A percentile compares a stretch with the other conserved stretches of the same genome.
Evolutionary conservation across 2,329 filamentous ascomycete genomes (phyloP).

Genomic region (Microdochium nivale): DNA sequence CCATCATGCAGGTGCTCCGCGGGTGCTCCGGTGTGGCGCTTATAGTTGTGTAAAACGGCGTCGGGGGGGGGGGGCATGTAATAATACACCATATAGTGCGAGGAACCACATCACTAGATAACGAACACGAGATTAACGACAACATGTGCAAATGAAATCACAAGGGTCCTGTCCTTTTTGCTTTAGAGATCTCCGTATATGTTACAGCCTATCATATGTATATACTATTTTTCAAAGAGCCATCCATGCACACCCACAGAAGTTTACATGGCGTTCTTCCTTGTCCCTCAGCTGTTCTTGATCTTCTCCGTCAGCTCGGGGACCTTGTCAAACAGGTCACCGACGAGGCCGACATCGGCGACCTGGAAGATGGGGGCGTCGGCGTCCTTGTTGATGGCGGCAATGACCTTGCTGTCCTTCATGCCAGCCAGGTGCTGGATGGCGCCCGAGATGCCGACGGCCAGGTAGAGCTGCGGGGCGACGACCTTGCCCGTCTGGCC

Average conservation of each 20-base stretch:
- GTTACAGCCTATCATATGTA: slow-evolving; percentile 9
- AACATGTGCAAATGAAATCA: not conserved
- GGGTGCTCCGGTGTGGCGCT: no score
- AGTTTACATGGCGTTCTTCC: no score
- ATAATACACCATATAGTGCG: not conserved
- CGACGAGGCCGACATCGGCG: slow-evolving; percentile 90
- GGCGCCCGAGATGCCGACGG: slow-evolving; percentile 90
- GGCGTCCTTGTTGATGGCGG: slow-evolving; percentile 94
- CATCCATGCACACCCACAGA: not conserved
- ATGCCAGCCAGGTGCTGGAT: slow-evolving; percentile 98
- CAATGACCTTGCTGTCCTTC: slow-evolving; percentile 99
- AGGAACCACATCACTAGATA: no score
- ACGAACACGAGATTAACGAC: no score
- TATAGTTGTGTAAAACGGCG: no score
- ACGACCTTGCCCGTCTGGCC: slow-evolving; percentile 99
- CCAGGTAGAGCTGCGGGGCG: slow-evolving; percentile 89
- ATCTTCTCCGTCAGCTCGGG: slow-evolving; percentile 95
- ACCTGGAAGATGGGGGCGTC: slow-evolving; percentile 98
- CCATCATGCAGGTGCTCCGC: no score
- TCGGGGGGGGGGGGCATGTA: no score
- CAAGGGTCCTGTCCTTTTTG: slow-evolving; percentile 1
- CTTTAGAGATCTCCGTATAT: slow-evolving; percentile 3
- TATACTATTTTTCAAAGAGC: slow-evolving; percentile 7
- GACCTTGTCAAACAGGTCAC: slow-evolving; percentile 91
- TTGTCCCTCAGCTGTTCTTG: slow-evolving; percentile 41